phyloP scores from a whole-genome alignment of 2,329 filamentous ascomycete genomes.

The Aspergillus intermedius region DNA sequence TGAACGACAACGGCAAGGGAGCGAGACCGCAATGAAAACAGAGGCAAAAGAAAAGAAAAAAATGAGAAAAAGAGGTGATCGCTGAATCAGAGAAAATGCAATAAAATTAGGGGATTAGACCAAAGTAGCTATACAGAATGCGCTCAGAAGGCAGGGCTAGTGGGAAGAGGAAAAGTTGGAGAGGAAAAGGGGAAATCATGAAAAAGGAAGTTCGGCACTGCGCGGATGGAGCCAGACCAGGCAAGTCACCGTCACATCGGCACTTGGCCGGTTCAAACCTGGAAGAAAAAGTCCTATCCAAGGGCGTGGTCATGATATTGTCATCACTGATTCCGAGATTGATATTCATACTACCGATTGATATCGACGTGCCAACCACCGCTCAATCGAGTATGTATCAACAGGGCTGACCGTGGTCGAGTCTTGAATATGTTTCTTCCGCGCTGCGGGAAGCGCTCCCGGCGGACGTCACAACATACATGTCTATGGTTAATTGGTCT shows the following conservation, averaged over 20 bases:
- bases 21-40: background rate
- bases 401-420: too few relatives aligned
- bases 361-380: too few relatives aligned
- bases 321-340: too few relatives aligned
- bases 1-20: background rate
- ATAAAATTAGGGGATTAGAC: background rate
- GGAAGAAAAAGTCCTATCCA: background rate
- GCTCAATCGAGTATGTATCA: too few relatives aligned
- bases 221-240: conserved; percentile 8
- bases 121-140: background rate
- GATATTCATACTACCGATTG: too few relatives aligned
- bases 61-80: background rate
- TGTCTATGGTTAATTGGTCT: too few relatives aligned
- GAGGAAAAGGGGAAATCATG: conserved; percentile 1
- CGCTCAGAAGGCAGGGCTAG: background rate
- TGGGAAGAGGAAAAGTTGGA: conserved; percentile 1
- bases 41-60: background rate
- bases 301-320: too few relatives aligned
- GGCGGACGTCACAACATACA: too few relatives aligned
- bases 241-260: too few relatives aligned
- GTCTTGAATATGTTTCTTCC: too few relatives aligned
- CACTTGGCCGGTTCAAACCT: background rate
- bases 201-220: conserved; percentile 9
- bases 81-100: background rate
- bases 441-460: too few relatives aligned